Conservation (phyloP, 768 basidiomycete genomes). For the Tulasnella sp. region DNA sequence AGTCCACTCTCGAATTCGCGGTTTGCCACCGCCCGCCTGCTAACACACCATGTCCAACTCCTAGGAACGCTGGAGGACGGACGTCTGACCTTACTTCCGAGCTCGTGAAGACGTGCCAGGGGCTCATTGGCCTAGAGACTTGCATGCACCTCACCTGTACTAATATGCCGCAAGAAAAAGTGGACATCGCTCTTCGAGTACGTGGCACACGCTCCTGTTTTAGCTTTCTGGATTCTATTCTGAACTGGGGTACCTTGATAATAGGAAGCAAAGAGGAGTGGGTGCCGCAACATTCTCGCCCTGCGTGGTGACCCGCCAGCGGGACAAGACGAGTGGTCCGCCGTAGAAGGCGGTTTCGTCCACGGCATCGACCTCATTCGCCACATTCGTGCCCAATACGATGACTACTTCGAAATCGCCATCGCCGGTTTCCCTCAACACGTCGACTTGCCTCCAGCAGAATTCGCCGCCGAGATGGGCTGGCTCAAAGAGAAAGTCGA, state of each 20-base stretch:
- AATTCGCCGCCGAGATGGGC: constrained; percentile 67
- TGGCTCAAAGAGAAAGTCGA: constrained; percentile 89
- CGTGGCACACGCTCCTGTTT: constrained; percentile 29
- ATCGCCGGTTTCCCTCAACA: constrained; percentile 90
- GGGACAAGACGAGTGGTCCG: constrained; percentile 86
- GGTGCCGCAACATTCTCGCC: constrained; percentile 88
- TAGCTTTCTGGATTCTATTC: background rate
- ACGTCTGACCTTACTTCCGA: constrained; percentile 91
- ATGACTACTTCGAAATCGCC: constrained; percentile 91
- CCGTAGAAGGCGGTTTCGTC: constrained; percentile 81
- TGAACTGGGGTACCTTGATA: background rate
- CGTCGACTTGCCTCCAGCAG: constrained; percentile 60
- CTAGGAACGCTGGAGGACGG: constrained; percentile 92
- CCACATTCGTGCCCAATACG: constrained; percentile 75
- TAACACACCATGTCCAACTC: constrained; percentile 5
- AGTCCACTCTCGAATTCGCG: constrained; percentile 22
- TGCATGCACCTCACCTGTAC: constrained; percentile 99
- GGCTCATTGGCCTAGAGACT: constrained; percentile 87
- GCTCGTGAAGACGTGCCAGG: constrained; percentile 90
- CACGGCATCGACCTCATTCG: constrained; percentile 88
- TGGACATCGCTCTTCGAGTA: constrained; percentile 83
- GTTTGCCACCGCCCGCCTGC: background rate
- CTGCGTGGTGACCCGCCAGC: constrained; percentile 87
- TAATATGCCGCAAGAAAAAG: constrained; percentile 94
- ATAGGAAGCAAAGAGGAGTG: constrained; percentile 81